Percentiles rank a stretch among this genome's conserved stretches.
Conservation (phyloP, 2,329 filamentous ascomycete genomes). For the Onygenales sp. region DNA sequence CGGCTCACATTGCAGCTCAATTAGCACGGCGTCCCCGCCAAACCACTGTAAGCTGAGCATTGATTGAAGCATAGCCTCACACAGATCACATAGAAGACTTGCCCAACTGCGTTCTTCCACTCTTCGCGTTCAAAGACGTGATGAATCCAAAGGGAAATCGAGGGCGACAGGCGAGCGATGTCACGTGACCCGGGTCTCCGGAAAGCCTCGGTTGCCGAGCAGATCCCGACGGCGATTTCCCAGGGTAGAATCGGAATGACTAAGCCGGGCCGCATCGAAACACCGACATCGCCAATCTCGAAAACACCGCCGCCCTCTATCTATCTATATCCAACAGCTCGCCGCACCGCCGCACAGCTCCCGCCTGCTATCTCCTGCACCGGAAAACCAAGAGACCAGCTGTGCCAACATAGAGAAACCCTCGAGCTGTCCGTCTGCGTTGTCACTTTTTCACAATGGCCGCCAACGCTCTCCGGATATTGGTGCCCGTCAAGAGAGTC, state of each 20-base stretch:
- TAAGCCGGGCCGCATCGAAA: background rate
- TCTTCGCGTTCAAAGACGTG: no score
- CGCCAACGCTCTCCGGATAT: constrained; percentile 52
- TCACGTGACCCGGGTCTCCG: background rate
- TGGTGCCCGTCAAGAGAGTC: constrained; percentile 74
- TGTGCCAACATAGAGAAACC: background rate
- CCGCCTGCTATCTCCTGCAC: background rate
- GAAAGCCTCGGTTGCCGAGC: constrained; percentile 7
- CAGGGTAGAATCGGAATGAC: constrained; percentile 1
- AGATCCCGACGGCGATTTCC: background rate
- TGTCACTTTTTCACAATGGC: constrained; percentile 25
- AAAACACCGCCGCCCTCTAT: background rate
- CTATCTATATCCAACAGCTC: background rate
- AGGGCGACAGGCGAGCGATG: background rate
- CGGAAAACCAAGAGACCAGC: background rate
- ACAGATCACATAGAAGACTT: no score
- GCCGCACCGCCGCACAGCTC: background rate
- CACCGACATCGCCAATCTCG: background rate
- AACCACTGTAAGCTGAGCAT: no score
- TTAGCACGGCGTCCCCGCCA: no score
- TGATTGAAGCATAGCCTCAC: no score
- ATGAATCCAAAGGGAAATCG: background rate
- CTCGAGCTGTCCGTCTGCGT: background rate
- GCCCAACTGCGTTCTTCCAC: no score
- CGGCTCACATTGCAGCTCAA: no score